Conservation (phyloP, 163 green algal species). For the Chlorella variabilis region DNA sequence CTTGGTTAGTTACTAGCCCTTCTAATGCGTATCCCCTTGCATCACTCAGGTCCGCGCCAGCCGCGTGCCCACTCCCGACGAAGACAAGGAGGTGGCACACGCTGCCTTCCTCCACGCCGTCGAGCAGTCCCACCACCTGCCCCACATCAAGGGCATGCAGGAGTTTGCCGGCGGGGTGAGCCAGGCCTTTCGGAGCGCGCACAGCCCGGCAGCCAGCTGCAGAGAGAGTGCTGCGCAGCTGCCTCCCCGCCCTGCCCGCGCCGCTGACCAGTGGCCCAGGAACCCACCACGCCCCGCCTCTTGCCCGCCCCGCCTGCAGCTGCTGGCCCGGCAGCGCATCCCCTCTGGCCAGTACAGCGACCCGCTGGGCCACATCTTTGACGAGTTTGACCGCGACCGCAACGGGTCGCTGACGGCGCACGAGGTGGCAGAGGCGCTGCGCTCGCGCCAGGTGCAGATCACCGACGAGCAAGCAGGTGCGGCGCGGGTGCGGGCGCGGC, state of each 20-base stretch:
- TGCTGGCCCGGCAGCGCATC: constrained; percentile 47
- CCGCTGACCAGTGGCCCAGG: too few species aligned
- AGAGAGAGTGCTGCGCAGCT: too few species aligned
- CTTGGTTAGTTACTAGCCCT: too few species aligned
- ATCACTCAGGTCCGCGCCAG: constrained; percentile 27
- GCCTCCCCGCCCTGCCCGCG: too few species aligned
- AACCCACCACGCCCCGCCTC: too few species aligned
- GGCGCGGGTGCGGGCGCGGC: neutral
- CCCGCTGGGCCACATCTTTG: constrained; percentile 56
- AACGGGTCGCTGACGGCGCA: constrained; percentile 39
- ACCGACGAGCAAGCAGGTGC: constrained; percentile 48
- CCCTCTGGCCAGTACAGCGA: constrained; percentile 49
- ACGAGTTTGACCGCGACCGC: constrained; percentile 56
- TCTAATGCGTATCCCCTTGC: too few species aligned
- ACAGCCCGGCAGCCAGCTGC: neutral
- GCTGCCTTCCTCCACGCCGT: constrained; percentile 49
- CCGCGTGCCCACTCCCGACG: constrained; percentile 34
- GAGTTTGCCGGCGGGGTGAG: constrained; percentile 59
- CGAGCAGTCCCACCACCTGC: constrained; percentile 16
- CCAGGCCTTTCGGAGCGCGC: neutral
- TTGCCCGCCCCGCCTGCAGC: too few species aligned
- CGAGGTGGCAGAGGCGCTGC: constrained; percentile 49
- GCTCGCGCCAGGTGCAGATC: constrained; percentile 50
- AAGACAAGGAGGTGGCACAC: constrained; percentile 54
- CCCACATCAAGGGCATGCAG: constrained; percentile 53